Evolutionary conservation across 202 grass and related monocot genomes (phyloP), one percentile per base, ranked within the genome.

Genomic region (Digitaria exilis): DNA sequence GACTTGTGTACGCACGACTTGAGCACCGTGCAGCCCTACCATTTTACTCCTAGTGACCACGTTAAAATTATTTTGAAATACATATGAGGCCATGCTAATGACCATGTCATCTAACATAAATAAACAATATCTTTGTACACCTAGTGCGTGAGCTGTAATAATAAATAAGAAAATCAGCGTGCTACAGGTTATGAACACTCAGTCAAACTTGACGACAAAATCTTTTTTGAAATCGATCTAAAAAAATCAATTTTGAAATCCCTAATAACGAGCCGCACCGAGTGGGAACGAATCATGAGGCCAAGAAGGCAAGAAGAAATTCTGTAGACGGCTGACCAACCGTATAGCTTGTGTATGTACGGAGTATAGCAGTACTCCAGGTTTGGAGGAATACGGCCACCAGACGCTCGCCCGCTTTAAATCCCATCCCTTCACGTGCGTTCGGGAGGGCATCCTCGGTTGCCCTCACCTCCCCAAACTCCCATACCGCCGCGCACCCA

Each of bases 371-470:
- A 39, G 9, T 39, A 39, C 37, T 8, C 37, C 56, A 59, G 56
- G 56, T 25, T 58, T 58, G 56, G 56, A 14, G 81, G 61, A 65
- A 76, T 66, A 31, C 60, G 18, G 51, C 48, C 56, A 22, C 65
- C 87, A 77, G 45, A 71, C 77, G 52, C 19, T n/a, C 51, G 37
- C 9, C 64, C 45, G 77, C 84, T 80, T 89, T 84, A 90, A 87
- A 87, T 87, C 84, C 56, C 30, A 75, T 46, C 80, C 84, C 29
- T 58, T 84, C 80, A 80, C 76, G 76, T 80, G 46, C 75, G n/a
- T 65, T 63, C 80, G 75, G 84, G 69, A 80, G 84, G 80, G 88
- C 80, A 80, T 82, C 80, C 77, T 52, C 86, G 86, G 31, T 75
- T 71, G 86, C 63, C 77, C 83, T 83, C 82, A 21, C 58, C 75